A percentile compares a stretch with the other conserved stretches of the same genome.
Evolutionary conservation across 73 alveolate species (phyloP).

Genomic region (Diophrys sp.): DNA sequence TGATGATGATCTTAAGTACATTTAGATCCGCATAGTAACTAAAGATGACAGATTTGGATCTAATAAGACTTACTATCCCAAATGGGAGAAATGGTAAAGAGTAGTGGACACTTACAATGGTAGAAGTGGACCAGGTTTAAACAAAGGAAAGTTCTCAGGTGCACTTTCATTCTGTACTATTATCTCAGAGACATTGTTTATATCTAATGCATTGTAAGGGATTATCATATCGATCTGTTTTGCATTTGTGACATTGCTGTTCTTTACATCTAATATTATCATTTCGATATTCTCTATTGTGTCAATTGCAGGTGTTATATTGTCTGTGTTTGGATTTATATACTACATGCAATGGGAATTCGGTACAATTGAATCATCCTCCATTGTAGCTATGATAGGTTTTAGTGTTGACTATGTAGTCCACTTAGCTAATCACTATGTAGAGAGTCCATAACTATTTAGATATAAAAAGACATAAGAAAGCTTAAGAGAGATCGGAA

Average conservation of each 20-base stretch:
- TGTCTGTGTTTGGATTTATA: constrained; percentile 29
- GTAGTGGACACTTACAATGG: constrained; percentile 3
- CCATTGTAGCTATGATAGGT: constrained; percentile 29
- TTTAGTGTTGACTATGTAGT: constrained; percentile 41
- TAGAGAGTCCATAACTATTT: neutral
- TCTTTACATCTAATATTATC: constrained; percentile 20
- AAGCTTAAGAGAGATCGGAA: constrained; percentile 19
- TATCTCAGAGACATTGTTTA: constrained; percentile 19
- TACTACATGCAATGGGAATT: constrained; percentile 25
- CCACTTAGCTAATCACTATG: constrained; percentile 17
- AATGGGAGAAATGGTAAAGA: neutral
- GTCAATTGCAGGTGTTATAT: constrained; percentile 14
- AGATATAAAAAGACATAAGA: constrained; percentile 3
- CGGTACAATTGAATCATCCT: constrained; percentile 21
- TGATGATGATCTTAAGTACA: neutral
- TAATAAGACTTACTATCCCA: neutral
- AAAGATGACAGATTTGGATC: neutral
- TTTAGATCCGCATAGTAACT: neutral
- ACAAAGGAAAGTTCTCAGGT: constrained; percentile 1
- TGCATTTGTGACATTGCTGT: constrained; percentile 16
- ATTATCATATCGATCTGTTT: constrained; percentile 11
- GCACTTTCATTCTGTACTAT: constrained; percentile 12
- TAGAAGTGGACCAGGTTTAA: neutral
- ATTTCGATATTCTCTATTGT: constrained; percentile 3
- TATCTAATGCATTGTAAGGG: constrained; percentile 25